Evolutionary conservation across 257 asterid genomes (phyloP).

Genomic region (Salvia hispanica): DNA sequence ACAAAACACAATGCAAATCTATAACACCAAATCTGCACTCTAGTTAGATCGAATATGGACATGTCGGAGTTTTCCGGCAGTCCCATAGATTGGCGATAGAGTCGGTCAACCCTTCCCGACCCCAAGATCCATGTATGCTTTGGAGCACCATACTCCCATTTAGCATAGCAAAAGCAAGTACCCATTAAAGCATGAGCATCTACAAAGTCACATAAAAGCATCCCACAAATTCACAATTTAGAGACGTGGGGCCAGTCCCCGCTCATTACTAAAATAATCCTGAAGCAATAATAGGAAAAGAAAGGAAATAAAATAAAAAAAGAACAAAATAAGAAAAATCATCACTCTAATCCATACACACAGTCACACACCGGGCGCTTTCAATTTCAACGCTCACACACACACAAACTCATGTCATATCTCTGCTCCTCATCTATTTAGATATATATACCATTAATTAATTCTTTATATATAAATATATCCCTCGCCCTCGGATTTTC

Average conservation of each 20-base stretch:
- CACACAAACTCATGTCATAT: constrained; percentile 47
- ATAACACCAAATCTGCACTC: too few relatives aligned
- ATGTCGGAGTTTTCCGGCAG: too few relatives aligned
- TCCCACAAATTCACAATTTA: constrained; percentile 28
- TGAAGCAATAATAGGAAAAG: background rate
- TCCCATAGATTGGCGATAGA: too few relatives aligned
- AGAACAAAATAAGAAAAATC: background rate
- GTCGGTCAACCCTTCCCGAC: too few relatives aligned
- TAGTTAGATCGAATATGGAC: too few relatives aligned
- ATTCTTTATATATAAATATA: constrained; percentile 19
- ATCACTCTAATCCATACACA: constrained; percentile 34
- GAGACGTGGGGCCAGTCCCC: constrained; percentile 21
- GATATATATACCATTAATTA: constrained; percentile 12
- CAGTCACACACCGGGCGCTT: constrained; percentile 33
- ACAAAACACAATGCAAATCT: too few relatives aligned
- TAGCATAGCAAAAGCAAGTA: too few relatives aligned
- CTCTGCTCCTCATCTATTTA: constrained; percentile 42
- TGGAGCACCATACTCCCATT: too few relatives aligned
- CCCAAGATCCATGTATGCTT: too few relatives aligned
- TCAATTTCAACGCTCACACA: constrained; percentile 39
- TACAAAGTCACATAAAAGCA: background rate
- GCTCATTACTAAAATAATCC: background rate
- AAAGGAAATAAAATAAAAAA: background rate
- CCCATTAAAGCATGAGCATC: too few relatives aligned
- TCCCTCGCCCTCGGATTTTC: constrained; percentile 48